These are phyloP conservation scores for Isochrysis galbana DNA, from an alignment of 78 protist genomes.

Conservation along the genomic window DNA sequence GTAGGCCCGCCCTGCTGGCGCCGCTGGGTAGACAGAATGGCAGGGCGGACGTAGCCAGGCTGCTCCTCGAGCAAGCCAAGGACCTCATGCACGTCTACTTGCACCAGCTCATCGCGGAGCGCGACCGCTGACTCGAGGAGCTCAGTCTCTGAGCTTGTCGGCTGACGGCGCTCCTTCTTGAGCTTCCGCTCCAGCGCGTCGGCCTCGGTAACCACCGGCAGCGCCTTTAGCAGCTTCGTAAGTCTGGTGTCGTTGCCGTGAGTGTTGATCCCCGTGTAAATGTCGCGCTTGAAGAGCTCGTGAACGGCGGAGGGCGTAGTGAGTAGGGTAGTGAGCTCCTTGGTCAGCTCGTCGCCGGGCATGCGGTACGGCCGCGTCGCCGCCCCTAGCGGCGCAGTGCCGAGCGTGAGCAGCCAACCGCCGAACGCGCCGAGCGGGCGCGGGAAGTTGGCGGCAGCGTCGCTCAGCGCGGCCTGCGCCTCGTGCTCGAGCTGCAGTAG, in stretches of 20 bases:
- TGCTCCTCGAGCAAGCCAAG: neutral
- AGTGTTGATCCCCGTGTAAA: conserved; percentile 12
- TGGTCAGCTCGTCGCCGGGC: conserved; percentile 26
- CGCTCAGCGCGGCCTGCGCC: conserved; percentile 14
- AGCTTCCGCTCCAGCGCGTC: neutral
- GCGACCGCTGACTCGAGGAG: conserved; percentile 21
- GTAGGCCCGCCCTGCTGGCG: neutral
- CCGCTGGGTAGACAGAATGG: neutral
- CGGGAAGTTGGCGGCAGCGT: neutral
- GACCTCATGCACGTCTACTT: conserved; percentile 17
- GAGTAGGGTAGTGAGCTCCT: conserved; percentile 9
- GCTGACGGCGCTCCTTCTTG: conserved; percentile 34
- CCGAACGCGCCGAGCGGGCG: conserved; percentile 36
- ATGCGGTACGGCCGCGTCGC: conserved; percentile 3
- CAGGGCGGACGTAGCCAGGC: neutral
- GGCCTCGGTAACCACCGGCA: conserved; percentile 27
- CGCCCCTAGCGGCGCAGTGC: conserved; percentile 50
- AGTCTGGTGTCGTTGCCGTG: neutral
- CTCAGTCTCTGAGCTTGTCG: neutral
- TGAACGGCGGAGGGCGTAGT: conserved; percentile 38
- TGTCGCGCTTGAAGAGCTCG: conserved; percentile 16
- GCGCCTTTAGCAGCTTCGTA: neutral
- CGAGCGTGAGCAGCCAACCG: conserved; percentile 42
- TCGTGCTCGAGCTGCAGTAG: neutral
- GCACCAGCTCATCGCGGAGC: conserved; percentile 42